These are phyloP conservation scores for Cordyceps militaris DNA, from an alignment of 2,329 filamentous ascomycete genomes.

Conservation along the genomic window DNA sequence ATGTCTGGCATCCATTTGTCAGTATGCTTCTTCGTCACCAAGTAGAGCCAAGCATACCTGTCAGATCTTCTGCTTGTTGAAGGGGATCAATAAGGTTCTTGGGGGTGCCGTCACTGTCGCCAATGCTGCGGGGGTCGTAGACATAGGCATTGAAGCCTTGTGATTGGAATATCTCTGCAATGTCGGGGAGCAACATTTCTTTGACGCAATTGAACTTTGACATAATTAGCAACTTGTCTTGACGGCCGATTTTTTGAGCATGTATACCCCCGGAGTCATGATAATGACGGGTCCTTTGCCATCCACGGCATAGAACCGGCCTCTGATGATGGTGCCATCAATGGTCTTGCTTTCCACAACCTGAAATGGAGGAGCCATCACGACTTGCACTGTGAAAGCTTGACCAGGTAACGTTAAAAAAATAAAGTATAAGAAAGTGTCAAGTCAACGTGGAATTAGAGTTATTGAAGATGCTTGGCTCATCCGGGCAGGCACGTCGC, in stretches of 20 bases:
- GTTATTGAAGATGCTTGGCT: background rate
- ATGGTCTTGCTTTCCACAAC: conserved; percentile 34
- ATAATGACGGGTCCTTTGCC: conserved; percentile 22
- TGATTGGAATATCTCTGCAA: conserved; percentile 26
- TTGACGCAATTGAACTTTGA: conserved; percentile 19
- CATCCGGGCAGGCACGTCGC: background rate
- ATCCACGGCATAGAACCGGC: conserved; percentile 28
- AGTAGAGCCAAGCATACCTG: conserved; percentile 15
- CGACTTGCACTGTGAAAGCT: background rate
- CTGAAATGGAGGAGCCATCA: conserved; percentile 4
- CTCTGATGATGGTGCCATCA: conserved; percentile 32
- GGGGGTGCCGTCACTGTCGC: conserved; percentile 30
- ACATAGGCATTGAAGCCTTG: conserved; percentile 28
- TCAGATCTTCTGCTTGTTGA: background rate
- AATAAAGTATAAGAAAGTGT: background rate
- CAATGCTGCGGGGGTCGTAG: conserved; percentile 31
- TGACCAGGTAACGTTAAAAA: background rate
- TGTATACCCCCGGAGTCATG: conserved; percentile 22
- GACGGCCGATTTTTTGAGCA: background rate
- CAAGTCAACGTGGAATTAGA: background rate
- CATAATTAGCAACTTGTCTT: background rate
- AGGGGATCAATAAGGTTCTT: conserved; percentile 26
- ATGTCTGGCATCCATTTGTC: background rate
- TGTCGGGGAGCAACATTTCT: conserved; percentile 26
- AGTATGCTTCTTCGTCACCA: background rate